Evolutionary conservation across 805 yeast species (phyloP).

Genomic region (Middelhovenomyces tepae): DNA sequence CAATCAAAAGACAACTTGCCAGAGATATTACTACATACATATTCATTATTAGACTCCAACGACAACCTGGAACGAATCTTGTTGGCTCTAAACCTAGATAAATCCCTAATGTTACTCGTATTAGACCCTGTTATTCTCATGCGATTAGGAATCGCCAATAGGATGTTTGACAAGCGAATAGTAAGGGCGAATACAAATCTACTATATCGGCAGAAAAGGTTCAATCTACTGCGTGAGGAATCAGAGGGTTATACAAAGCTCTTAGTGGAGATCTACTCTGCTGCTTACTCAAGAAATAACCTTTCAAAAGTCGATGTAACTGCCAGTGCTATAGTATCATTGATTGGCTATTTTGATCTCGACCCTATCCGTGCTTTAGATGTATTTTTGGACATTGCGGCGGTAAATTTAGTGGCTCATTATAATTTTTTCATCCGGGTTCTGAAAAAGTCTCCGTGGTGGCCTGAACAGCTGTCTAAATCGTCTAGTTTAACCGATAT

Average conservation of each 20-base stretch:
- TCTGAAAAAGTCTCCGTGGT: slow-evolving; percentile 51
- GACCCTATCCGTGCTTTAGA: slow-evolving; percentile 69
- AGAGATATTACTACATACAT: slow-evolving; percentile 14
- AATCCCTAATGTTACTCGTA: slow-evolving; percentile 15
- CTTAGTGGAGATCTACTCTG: slow-evolving; percentile 38
- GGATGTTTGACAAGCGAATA: slow-evolving; percentile 30
- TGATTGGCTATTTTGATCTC: slow-evolving; percentile 67
- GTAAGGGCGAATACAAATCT: slow-evolving; percentile 35
- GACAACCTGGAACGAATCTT: slow-evolving; percentile 12
- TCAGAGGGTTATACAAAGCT: slow-evolving; percentile 70
- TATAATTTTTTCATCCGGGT: slow-evolving; percentile 41
- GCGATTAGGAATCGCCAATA: slow-evolving; percentile 22
- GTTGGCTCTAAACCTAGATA: slow-evolving; percentile 16
- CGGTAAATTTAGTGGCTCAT: slow-evolving; percentile 35
- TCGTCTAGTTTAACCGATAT: slow-evolving; percentile 23
- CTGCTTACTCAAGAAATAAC: slow-evolving; percentile 36
- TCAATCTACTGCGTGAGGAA: slow-evolving; percentile 63
- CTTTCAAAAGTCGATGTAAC: slow-evolving; percentile 25
- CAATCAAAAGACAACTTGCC: not conserved
- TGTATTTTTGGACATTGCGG: slow-evolving; percentile 45
- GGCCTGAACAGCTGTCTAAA: slow-evolving; percentile 44
- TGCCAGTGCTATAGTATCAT: slow-evolving; percentile 39
- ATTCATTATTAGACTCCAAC: slow-evolving; percentile 8
- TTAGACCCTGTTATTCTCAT: slow-evolving; percentile 20
- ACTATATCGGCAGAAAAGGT: slow-evolving; percentile 45